A percentile compares a stretch with the other conserved stretches of the same genome.
Evolutionary conservation across 2,329 filamentous ascomycete genomes (phyloP).

Genomic region (Colletotrichum sp.): DNA sequence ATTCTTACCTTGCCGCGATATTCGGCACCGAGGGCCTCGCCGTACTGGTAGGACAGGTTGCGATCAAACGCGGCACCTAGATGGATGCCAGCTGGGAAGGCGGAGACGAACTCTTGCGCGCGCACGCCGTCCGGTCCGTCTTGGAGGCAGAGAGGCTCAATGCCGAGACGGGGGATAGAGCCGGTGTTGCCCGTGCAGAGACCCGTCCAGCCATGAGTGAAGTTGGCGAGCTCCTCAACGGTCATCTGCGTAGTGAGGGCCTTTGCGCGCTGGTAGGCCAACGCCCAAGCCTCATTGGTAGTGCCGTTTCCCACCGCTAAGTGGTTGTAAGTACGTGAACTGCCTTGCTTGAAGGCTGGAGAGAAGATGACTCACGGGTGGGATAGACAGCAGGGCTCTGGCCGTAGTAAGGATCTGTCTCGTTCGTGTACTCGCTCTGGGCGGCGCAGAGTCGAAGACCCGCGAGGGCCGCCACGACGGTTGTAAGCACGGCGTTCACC

Average conservation of each 20-base stretch:
- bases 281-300: slow-evolving; percentile 51
- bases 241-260: slow-evolving; percentile 66
- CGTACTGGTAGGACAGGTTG: slow-evolving; percentile 73
- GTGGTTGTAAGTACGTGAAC: no score
- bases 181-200: slow-evolving; percentile 50
- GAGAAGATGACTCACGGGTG: slow-evolving; percentile 11
- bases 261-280: slow-evolving; percentile 64
- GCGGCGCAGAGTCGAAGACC: neutral
- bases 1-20: slow-evolving; percentile 51
- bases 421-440: neutral
- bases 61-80: slow-evolving; percentile 82
- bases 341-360: neutral
- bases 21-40: slow-evolving; percentile 68
- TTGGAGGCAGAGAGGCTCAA: slow-evolving; percentile 72
- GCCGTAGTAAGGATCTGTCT: slow-evolving; percentile 1
- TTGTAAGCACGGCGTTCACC: neutral
- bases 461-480: neutral
- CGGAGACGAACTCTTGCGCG: slow-evolving; percentile 52
- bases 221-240: slow-evolving; percentile 65
- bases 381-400: slow-evolving; percentile 30
- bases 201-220: slow-evolving; percentile 6
- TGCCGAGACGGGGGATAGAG: slow-evolving; percentile 47
- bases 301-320: neutral
- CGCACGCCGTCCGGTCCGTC: slow-evolving; percentile 76
- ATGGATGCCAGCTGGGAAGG: slow-evolving; percentile 80